Conservation (phyloP, 2,329 filamentous ascomycete species). For the Fusarium sp. region DNA sequence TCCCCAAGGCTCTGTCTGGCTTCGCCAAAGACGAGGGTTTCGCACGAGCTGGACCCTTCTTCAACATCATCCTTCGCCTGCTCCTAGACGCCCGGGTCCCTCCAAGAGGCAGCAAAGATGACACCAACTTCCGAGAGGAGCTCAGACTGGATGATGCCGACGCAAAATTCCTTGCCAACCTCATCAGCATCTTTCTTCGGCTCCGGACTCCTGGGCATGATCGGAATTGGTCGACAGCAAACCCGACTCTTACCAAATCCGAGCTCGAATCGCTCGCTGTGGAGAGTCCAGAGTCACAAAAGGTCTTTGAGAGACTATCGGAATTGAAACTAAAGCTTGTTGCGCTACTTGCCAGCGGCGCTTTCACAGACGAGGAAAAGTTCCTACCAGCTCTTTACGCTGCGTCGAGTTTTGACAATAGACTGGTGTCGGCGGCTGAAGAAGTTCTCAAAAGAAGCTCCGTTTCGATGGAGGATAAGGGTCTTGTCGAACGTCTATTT, state of each 20-base stretch:
- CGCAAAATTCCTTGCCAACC: conserved; percentile 74
- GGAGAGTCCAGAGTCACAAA: conserved; percentile 69
- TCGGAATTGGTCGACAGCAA: conserved; percentile 45
- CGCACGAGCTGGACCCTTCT: conserved; percentile 65
- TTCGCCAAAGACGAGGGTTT: conserved; percentile 47
- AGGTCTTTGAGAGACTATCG: conserved; percentile 52
- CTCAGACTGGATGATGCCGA: conserved; percentile 76
- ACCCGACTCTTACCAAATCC: conserved; percentile 46
- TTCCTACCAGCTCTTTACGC: conserved; percentile 87
- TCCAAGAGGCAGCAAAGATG: conserved; percentile 79
- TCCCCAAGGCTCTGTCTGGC: conserved; percentile 62
- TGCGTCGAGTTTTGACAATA: conserved; percentile 81
- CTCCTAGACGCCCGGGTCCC: conserved; percentile 78
- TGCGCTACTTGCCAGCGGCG: conserved; percentile 80
- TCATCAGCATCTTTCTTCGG: conserved; percentile 78
- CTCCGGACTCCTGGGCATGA: conserved; percentile 46
- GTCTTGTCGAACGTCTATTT: conserved; percentile 73
- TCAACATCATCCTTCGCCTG: conserved; percentile 83
- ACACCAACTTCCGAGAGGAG: conserved; percentile 70
- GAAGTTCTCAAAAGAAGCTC: conserved; percentile 85
- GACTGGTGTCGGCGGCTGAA: conserved; percentile 84
- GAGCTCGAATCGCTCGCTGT: conserved; percentile 47
- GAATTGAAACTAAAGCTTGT: conserved; percentile 66
- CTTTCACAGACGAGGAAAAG: conserved; percentile 84
- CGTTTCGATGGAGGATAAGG: conserved; percentile 75